These are phyloP conservation scores for Cladosporium cucumerinum DNA, from an alignment of 2,329 filamentous ascomycete species.

Conservation along the genomic window DNA sequence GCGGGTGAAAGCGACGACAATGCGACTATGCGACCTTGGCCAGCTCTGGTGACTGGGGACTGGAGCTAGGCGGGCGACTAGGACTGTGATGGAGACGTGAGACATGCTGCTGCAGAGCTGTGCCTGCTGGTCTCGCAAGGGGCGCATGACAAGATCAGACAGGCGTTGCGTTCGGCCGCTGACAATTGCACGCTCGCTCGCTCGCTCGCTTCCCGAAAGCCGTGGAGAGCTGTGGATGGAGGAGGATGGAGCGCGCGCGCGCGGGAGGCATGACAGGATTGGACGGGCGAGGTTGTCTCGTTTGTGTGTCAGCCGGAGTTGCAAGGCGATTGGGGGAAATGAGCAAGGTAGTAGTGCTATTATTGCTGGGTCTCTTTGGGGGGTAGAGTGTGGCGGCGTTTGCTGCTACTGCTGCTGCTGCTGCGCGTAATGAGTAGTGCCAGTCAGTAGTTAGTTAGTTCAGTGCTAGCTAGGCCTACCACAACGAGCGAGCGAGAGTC, in stretches of 20 bases:
- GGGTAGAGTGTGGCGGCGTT: background rate
- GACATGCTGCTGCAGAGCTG: conserved; percentile 14
- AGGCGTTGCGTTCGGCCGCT: conserved; percentile 8
- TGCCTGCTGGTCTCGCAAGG: conserved; percentile 15
- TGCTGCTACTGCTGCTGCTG: background rate
- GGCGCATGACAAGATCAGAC: conserved; percentile 15
- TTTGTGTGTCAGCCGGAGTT: conserved; percentile 12
- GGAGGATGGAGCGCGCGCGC: background rate
- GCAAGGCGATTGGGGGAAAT: background rate
- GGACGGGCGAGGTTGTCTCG: background rate
- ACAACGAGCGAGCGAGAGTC: background rate
- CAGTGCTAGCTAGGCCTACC: background rate
- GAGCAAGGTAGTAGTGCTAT: background rate
- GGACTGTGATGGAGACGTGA: conserved; percentile 13
- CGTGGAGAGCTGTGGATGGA: conserved; percentile 6
- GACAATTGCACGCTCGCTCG: conserved; percentile 14
- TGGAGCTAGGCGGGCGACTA: conserved; percentile 3
- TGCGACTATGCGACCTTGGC: conserved; percentile 11
- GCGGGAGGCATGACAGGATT: conserved; percentile 3
- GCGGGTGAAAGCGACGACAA: conserved; percentile 12
- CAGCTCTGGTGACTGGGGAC: background rate
- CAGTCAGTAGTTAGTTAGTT: background rate
- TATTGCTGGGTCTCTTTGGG: background rate
- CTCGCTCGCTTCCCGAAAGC: conserved; percentile 6
- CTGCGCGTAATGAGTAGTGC: background rate